Base-by-base conservation (phyloP, 176 grass and related monocot species). In the Bromus sterilis region DNA sequence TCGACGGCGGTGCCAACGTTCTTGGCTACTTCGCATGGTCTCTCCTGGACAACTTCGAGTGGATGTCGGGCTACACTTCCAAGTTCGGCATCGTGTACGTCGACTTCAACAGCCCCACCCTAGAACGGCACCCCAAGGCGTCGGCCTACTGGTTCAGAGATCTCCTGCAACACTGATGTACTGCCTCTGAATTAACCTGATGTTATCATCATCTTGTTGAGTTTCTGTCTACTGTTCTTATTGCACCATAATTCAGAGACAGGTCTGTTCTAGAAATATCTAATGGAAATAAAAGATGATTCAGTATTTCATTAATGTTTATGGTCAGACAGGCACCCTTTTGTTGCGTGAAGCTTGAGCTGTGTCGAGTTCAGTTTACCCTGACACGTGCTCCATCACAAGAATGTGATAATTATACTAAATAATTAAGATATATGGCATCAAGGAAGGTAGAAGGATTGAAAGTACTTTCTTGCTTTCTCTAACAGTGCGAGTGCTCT, bases 11-110 rank as follows among this genome's bases (percentile, higher is more conserved):
- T 3, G 86, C 92, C 7, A 84, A 83, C 11, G 88, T 94, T 31
- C 67, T 83, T 3, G 92, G 92, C 73, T 91, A 94, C 75, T 94
- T 94, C 46, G 88, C 88, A 0, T 94, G 91, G 91, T 94, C 91
- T 83, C 83, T 91, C 21, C 86, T 94, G 2, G 92, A 91, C 39
- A 91, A 94, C 80, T 86, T 91, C 5, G 92, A 94, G 68, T 91
- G 88, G 88, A 34, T 20, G 18, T 83, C 84, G 4, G 92, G 92
- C 0, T 91, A 91, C 71, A 78, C 80, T 0, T 91, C 86, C 35
- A 91, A 90, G 66, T 91, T 94, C 23, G 92, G 89, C 24, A 64
- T 91, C 20, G 86, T 91, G 4, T 94, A 91, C 2, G 83, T 91
- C 1, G 89, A 94, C 59, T 94, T 67, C 62, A 81, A 78, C 25